phyloP scores from a whole-genome alignment of 345 rosid species.

The Abelmoschus esculentus region DNA sequence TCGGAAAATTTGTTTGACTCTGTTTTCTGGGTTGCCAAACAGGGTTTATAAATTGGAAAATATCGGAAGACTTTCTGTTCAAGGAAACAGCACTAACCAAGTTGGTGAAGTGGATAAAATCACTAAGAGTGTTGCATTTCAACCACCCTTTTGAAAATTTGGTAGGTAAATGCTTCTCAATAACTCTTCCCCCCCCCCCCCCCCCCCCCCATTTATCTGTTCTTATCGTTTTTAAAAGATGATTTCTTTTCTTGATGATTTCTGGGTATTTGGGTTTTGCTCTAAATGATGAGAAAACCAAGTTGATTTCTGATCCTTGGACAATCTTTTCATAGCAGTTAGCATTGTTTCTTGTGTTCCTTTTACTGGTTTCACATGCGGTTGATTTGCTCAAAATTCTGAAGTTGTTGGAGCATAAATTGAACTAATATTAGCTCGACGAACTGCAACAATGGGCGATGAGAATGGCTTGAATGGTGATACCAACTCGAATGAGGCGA shows the following conservation, averaged over 20 bases:
- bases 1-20: too few species aligned
- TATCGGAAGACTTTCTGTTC: neutral
- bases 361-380: too few species aligned
- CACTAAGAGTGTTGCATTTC: neutral
- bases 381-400: neutral
- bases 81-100: neutral
- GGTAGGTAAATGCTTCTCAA: conserved; percentile 11
- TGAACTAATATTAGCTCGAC: too few species aligned
- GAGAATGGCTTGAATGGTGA: conserved; percentile 10
- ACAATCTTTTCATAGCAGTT: too few species aligned
- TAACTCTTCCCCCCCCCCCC: neutral
- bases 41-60: too few species aligned
- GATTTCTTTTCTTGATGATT: neutral
- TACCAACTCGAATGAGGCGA: too few species aligned
- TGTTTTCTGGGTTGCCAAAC: too few species aligned
- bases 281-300: neutral
- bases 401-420: conserved; percentile 7
- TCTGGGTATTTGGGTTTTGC: neutral
- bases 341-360: too few species aligned
- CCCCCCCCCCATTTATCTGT: neutral
- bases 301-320: too few species aligned
- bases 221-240: too few species aligned
- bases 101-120: neutral
- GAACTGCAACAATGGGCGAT: conserved; percentile 17
- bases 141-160: neutral